A percentile compares a stretch with the other conserved stretches of the same genome.
phyloP scores from a whole-genome alignment of 1,139 yeast species.

The Nakaseomyces kungkrabaensis region DNA sequence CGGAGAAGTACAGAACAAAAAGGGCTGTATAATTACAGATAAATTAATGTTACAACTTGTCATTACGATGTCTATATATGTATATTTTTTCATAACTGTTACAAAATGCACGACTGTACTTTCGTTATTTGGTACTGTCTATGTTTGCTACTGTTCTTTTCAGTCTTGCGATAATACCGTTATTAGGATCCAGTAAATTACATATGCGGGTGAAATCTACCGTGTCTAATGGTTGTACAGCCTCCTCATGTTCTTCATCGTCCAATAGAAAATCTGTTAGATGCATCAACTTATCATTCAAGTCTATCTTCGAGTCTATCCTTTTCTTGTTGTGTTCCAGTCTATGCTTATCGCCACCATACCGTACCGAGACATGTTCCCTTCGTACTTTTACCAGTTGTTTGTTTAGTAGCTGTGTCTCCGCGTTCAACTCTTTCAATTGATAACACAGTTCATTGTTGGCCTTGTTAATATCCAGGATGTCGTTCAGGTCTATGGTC shows the following conservation, averaged over 20 bases:
- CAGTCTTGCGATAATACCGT: slow-evolving; percentile 13
- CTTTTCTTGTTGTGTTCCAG: slow-evolving; percentile 10
- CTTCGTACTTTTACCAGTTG: slow-evolving; percentile 14
- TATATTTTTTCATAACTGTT: background rate
- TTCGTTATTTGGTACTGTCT: background rate
- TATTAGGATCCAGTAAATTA: slow-evolving; percentile 15
- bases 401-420: slow-evolving; percentile 13
- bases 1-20: too few species aligned
- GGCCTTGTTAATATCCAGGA: slow-evolving; percentile 25
- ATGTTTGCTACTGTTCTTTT: background rate
- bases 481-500: slow-evolving; percentile 21
- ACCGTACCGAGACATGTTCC: slow-evolving; percentile 10
- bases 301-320: slow-evolving; percentile 10
- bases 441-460: slow-evolving; percentile 25
- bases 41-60: too few species aligned
- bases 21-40: too few species aligned
- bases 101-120: too few species aligned
- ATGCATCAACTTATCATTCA: slow-evolving; percentile 13
- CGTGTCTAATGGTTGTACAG: background rate
- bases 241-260: background rate
- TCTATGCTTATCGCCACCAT: slow-evolving; percentile 13
- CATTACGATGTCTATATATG: background rate
- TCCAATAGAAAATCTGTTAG: slow-evolving; percentile 8
- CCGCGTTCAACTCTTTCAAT: slow-evolving; percentile 12
- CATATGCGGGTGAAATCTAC: slow-evolving; percentile 5